These are phyloP conservation scores for Pluteus cervinus DNA, from an alignment of 768 basidiomycete genomes.

Conservation along the genomic window DNA sequence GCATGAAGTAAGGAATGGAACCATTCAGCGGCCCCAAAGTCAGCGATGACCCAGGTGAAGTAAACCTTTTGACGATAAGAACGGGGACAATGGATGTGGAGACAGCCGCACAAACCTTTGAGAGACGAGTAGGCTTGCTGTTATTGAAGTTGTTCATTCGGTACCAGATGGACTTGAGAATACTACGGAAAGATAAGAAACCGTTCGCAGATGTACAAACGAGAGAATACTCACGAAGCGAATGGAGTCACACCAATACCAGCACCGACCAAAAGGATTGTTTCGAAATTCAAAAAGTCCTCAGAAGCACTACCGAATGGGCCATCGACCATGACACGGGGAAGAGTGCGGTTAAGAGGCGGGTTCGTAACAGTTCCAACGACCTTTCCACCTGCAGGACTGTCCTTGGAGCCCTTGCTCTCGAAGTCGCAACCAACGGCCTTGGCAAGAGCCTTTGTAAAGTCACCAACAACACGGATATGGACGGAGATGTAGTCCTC, in stretches of 20 bases:
- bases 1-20: slow-evolving; percentile 92
- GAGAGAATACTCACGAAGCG: slow-evolving; percentile 63
- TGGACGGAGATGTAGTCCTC: slow-evolving; percentile 95
- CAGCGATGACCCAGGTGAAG: slow-evolving; percentile 94
- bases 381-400: slow-evolving; percentile 48
- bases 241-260: slow-evolving; percentile 98
- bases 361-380: slow-evolving; percentile 52
- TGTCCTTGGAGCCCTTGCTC: slow-evolving; percentile 39
- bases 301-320: slow-evolving; percentile 92
- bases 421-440: slow-evolving; percentile 82
- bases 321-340: slow-evolving; percentile 93
- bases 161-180: slow-evolving; percentile 92
- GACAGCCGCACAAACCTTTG: slow-evolving; percentile 46
- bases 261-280: slow-evolving; percentile 83
- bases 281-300: slow-evolving; percentile 87
- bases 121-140: slow-evolving; percentile 72
- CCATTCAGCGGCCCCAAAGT: slow-evolving; percentile 87
- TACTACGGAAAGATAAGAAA: slow-evolving; percentile 33
- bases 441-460: slow-evolving; percentile 76
- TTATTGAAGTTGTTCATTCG: slow-evolving; percentile 85
- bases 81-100: background rate
- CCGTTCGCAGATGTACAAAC: background rate
- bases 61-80: slow-evolving; percentile 43
- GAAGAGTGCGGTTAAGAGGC: slow-evolving; percentile 67
- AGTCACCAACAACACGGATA: slow-evolving; percentile 89